Evolutionary conservation across 768 basidiomycete genomes (phyloP).

Genomic region (Podaxis mareebaensis): DNA sequence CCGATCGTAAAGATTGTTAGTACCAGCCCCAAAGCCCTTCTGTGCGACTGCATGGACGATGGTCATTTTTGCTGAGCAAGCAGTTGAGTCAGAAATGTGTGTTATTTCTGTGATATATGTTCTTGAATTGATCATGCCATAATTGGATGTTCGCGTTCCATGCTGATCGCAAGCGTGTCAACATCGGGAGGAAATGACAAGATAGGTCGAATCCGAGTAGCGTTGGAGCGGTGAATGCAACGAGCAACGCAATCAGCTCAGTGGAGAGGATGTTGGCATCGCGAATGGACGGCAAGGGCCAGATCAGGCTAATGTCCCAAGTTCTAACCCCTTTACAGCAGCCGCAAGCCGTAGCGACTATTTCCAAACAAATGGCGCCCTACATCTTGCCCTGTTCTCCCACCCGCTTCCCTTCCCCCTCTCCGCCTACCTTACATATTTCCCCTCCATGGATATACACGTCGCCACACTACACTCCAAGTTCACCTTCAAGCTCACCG

Average conservation of each 20-base stretch:
- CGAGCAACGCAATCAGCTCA: not conserved
- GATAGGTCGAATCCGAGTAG: not conserved
- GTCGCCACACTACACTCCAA: not conserved
- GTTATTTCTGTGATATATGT: not conserved
- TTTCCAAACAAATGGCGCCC: slow-evolving; percentile 17
- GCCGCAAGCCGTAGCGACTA: slow-evolving; percentile 3
- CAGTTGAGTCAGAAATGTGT: slow-evolving; percentile 4
- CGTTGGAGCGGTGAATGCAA: not conserved
- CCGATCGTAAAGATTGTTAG: slow-evolving; percentile 83
- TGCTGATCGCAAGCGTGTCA: not conserved
- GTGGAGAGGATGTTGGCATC: not conserved
- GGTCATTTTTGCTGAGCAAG: slow-evolving; percentile 27
- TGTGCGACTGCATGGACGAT: slow-evolving; percentile 68
- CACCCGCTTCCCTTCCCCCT: not conserved
- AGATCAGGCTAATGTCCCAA: slow-evolving; percentile 6
- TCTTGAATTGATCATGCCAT: slow-evolving; percentile 1
- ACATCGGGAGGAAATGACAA: not conserved
- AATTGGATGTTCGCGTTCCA: not conserved
- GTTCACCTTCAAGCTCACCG: slow-evolving; percentile 13
- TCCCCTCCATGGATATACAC: slow-evolving; percentile 9
- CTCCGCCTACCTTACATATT: not conserved
- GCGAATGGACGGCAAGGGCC: slow-evolving; percentile 3
- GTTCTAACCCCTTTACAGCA: slow-evolving; percentile 6
- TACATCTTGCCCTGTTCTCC: slow-evolving; percentile 4
- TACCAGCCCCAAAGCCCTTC: slow-evolving; percentile 74